A percentile compares a stretch with the other conserved stretches of the same genome.
phyloP scores from a whole-genome alignment of 306 rosid species.

The Prinsepia uniflora region DNA sequence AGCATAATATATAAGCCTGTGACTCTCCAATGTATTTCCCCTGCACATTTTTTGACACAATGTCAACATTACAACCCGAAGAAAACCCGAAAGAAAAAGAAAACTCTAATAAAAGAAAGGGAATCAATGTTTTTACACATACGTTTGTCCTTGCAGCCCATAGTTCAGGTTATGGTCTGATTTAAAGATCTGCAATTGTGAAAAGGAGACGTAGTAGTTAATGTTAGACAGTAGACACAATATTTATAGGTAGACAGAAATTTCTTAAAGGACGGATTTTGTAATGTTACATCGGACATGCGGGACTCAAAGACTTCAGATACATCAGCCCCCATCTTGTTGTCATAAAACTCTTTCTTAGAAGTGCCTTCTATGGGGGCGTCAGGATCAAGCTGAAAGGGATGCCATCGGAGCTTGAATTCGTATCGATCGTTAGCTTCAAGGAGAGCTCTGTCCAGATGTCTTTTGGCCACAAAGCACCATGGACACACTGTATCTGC shows the following conservation, averaged over 20 bases:
- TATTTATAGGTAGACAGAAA: no score
- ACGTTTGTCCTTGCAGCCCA: constrained; percentile 63
- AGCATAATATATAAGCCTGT: constrained; percentile 72
- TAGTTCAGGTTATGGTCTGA: constrained; percentile 45
- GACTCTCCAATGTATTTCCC: constrained; percentile 82
- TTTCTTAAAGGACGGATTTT: neutral
- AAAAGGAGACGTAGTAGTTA: constrained; percentile 1
- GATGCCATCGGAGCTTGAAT: constrained; percentile 81
- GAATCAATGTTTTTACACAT: constrained; percentile 33
- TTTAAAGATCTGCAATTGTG: constrained; percentile 50
- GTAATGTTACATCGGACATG: constrained; percentile 49
- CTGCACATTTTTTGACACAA: constrained; percentile 39
- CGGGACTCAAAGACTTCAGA: constrained; percentile 49
- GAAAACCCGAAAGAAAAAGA: no score
- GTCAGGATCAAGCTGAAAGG: constrained; percentile 59
- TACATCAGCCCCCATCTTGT: constrained; percentile 46
- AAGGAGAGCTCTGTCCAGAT: constrained; percentile 73
- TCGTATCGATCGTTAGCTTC: constrained; percentile 53
- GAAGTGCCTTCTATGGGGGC: constrained; percentile 70
- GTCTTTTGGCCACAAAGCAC: constrained; percentile 75
- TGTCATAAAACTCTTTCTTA: constrained; percentile 49
- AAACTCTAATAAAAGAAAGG: neutral
- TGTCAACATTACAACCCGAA: constrained; percentile 2
- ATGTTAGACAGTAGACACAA: neutral
- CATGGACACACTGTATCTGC: constrained; percentile 84